A percentile compares a stretch with the other conserved stretches of the same genome.
phyloP scores from a whole-genome alignment of 2,329 filamentous ascomycete species.

The Chaetomiaceae sp. region DNA sequence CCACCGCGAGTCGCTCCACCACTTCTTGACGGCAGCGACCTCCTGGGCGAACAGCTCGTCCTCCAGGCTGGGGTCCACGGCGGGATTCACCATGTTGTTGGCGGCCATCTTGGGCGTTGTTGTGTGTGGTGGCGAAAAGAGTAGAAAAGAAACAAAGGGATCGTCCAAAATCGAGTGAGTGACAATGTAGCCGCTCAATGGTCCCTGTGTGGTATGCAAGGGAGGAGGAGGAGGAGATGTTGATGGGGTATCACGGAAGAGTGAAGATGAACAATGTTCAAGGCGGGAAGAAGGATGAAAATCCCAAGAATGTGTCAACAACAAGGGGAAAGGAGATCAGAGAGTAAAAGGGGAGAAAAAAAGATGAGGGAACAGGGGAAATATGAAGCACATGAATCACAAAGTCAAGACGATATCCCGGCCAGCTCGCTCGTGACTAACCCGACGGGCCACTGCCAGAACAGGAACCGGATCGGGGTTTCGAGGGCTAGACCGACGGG shows the following conservation, averaged over 20 bases:
- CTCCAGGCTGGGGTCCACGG: conserved; percentile 53
- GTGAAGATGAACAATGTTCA: too few species aligned
- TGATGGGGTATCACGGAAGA: conserved; percentile 4
- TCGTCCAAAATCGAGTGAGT: too few species aligned
- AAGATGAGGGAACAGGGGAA: conserved; percentile 18
- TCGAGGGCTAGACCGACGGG: conserved; percentile 11
- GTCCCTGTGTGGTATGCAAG: not conserved
- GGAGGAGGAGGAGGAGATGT: conserved; percentile 5
- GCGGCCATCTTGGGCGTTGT: conserved; percentile 46
- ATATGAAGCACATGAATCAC: conserved; percentile 20
- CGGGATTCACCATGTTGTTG: conserved; percentile 57
- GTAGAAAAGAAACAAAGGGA: too few species aligned
- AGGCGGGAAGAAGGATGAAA: too few species aligned
- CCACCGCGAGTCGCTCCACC: conserved; percentile 94
- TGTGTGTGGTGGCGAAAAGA: not conserved
- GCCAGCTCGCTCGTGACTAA: conserved; percentile 5
- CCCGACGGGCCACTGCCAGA: conserved; percentile 1
- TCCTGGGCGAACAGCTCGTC: conserved; percentile 72
- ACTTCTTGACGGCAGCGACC: conserved; percentile 82
- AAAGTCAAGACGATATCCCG: not conserved
- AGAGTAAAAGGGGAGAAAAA: conserved; percentile 12
- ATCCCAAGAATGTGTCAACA: too few species aligned
- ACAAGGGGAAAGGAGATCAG: not conserved
- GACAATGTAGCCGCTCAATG: not conserved
- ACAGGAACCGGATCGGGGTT: conserved; percentile 13